Evolutionary conservation across 2,329 filamentous ascomycete genomes (phyloP).

Genomic region (Myriosclerotinia curreyana): DNA sequence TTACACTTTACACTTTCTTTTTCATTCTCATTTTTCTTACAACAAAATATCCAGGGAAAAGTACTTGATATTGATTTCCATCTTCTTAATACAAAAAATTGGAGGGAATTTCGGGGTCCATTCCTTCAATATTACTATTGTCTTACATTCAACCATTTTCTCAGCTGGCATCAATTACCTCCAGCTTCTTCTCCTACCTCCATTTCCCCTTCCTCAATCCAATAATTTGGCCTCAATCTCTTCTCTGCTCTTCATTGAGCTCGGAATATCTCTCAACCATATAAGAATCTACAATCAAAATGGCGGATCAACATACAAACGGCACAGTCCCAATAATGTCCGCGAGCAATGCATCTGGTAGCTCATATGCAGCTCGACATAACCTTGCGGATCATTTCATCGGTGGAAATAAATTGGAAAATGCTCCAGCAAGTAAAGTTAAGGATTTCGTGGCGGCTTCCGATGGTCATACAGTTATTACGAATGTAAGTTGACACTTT

Average conservation of each 20-base stretch:
- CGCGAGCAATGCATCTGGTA: conserved; percentile 53
- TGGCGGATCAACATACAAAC: conserved; percentile 32
- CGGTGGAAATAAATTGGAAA: conserved; percentile 82
- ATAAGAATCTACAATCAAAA: conserved; percentile 1
- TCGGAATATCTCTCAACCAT: conserved; percentile 13
- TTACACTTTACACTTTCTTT: not conserved
- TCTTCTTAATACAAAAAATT: not conserved
- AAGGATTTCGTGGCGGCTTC: conserved; percentile 92
- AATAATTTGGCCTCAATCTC: conserved; percentile 31
- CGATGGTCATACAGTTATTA: conserved; percentile 97
- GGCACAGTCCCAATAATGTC: conserved; percentile 47
- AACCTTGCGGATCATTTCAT: conserved; percentile 91
- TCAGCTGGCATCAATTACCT: conserved; percentile 15
- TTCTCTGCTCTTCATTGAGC: conserved; percentile 35
- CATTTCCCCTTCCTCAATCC: conserved; percentile 12
- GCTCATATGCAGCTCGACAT: conserved; percentile 75
- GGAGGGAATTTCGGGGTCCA: not conserved
- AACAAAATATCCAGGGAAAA: not conserved
- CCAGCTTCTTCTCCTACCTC: conserved; percentile 6
- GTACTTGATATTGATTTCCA: not conserved
- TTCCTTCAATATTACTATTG: not conserved
- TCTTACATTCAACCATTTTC: conserved; percentile 21
- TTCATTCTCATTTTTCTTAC: not conserved
- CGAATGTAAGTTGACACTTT: conserved; percentile 60
- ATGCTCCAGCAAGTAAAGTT: conserved; percentile 78